A percentile compares a stretch with the other conserved stretches of the same genome.
phyloP scores from a whole-genome alignment of 2,329 filamentous ascomycete species.

The Catunica adiposa region DNA sequence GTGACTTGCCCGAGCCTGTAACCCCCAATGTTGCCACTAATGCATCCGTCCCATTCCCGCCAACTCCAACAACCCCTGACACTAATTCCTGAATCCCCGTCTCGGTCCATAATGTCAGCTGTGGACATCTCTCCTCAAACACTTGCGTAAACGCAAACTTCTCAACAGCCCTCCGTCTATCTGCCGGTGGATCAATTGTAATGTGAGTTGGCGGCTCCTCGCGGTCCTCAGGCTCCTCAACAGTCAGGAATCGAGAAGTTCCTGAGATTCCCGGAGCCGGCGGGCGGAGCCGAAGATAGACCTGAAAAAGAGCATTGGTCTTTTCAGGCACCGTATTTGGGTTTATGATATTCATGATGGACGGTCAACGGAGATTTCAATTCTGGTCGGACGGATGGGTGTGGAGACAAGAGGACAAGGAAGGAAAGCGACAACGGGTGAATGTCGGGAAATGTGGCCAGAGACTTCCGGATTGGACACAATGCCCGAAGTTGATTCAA shows the following conservation, averaged over 20 bases:
- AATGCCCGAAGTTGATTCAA: no score
- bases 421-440: no score
- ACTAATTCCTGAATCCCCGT: slow-evolving; percentile 60
- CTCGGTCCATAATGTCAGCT: slow-evolving; percentile 73
- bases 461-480: no score
- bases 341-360: neutral
- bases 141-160: slow-evolving; percentile 89
- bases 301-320: slow-evolving; percentile 57
- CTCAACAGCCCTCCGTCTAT: slow-evolving; percentile 76
- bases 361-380: neutral
- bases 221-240: slow-evolving; percentile 41
- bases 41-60: slow-evolving; percentile 67
- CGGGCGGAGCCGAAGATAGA: slow-evolving; percentile 74
- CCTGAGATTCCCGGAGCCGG: slow-evolving; percentile 22
- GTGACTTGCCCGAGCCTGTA: slow-evolving; percentile 93
- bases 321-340: neutral
- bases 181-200: slow-evolving; percentile 63
- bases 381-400: neutral
- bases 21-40: slow-evolving; percentile 83
- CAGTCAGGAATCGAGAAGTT: slow-evolving; percentile 58
- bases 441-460: no score
- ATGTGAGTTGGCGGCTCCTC: slow-evolving; percentile 46
- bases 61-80: slow-evolving; percentile 52
- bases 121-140: slow-evolving; percentile 71
- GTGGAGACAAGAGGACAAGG: neutral